A percentile compares a stretch with the other conserved stretches of the same genome.
phyloP scores from a whole-genome alignment of 805 yeast genomes.

The Ogataea ramenticola region DNA sequence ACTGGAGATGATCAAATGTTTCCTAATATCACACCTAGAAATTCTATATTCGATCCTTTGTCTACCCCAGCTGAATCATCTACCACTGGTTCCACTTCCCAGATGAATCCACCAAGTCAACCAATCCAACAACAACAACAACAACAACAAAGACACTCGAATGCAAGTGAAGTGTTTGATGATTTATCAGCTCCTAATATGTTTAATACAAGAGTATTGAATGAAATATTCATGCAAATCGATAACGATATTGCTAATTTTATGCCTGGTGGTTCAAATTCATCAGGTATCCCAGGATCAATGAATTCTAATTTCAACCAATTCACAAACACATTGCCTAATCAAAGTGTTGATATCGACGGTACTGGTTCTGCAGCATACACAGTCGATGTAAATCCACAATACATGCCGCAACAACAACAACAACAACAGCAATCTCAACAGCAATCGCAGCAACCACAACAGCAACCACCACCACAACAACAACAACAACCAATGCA shows the following conservation, averaged over 20 bases:
- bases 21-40: not conserved
- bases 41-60: not conserved
- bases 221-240: constrained; percentile 23
- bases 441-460: not conserved
- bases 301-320: not conserved
- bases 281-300: not conserved
- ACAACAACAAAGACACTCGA: not conserved
- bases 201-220: not conserved
- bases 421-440: too few relatives aligned
- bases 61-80: not conserved
- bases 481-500: not conserved
- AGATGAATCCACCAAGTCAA: not conserved
- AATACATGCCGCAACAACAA: too few relatives aligned
- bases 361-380: too few relatives aligned
- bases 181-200: not conserved
- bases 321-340: not conserved
- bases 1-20: not conserved
- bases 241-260: constrained; percentile 24
- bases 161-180: not conserved
- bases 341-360: not conserved
- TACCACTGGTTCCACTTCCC: not conserved
- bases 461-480: not conserved
- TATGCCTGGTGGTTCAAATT: constrained; percentile 5
- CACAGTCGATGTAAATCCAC: too few relatives aligned
- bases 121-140: constrained; percentile 14